Percentiles rank a stretch among this genome's conserved stretches.
Evolutionary conservation across 495 filamentous ascomycete genomes (phyloP).

Genomic region (Xylaria telfairii): DNA sequence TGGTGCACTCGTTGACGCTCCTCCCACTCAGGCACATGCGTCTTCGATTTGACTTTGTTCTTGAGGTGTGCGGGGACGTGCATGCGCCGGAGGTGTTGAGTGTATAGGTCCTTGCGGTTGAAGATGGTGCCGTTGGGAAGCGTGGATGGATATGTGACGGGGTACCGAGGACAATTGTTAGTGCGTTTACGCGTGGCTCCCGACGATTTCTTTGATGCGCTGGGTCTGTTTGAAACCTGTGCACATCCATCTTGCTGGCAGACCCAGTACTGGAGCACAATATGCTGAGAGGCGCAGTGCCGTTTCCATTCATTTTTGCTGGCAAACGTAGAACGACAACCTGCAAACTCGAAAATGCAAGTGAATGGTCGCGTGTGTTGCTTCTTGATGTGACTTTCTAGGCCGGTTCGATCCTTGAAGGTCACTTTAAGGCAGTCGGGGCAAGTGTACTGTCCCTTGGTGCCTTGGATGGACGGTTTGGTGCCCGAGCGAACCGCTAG

Average conservation of each 20-base stretch:
- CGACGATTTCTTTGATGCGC: constrained; percentile 27
- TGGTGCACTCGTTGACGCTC: constrained; percentile 55
- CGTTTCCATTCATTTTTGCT: constrained; percentile 96
- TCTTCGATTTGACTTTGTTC: constrained; percentile 46
- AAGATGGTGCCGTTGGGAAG: constrained; percentile 67
- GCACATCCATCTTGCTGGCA: constrained; percentile 74
- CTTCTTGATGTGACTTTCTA: constrained; percentile 58
- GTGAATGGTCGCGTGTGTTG: constrained; percentile 69
- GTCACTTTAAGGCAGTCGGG: constrained; percentile 33
- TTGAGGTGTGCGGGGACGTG: constrained; percentile 60
- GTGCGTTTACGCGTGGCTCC: constrained; percentile 28
- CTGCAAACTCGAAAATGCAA: constrained; percentile 81
- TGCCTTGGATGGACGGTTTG: constrained; percentile 34
- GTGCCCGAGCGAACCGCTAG: constrained; percentile 18
- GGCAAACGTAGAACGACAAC: constrained; percentile 75
- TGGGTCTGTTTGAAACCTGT: constrained; percentile 42
- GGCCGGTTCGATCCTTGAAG: constrained; percentile 47
- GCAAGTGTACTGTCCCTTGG: constrained; percentile 33
- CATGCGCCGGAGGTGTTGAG: constrained; percentile 87
- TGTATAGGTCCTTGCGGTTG: constrained; percentile 93
- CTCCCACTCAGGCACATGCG: constrained; percentile 49
- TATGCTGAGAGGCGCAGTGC: constrained; percentile 82
- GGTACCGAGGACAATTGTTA: constrained; percentile 53
- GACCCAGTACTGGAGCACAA: constrained; percentile 78
- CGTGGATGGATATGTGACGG: constrained; percentile 28